These are phyloP conservation scores for Ramaria rubella DNA, from an alignment of 768 basidiomycete genomes.

Conservation along the genomic window DNA sequence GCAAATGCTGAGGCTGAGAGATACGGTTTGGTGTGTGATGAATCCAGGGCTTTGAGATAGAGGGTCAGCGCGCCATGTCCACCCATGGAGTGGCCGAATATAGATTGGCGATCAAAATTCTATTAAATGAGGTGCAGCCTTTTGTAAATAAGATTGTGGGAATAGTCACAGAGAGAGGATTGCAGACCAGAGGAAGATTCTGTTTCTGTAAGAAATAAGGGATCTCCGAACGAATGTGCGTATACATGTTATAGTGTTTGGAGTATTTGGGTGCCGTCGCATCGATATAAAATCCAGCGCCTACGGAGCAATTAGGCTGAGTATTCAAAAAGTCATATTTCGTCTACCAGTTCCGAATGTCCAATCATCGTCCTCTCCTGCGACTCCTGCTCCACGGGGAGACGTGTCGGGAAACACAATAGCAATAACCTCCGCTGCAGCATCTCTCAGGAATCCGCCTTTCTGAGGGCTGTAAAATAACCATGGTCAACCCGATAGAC, in stretches of 20 bases:
- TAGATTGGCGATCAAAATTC: conserved; percentile 80
- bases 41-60: conserved; percentile 62
- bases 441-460: conserved; percentile 84
- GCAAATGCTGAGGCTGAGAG: conserved; percentile 87
- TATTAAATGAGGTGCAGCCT: conserved; percentile 23
- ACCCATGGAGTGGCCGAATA: conserved; percentile 97
- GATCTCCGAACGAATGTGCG: conserved; percentile 76
- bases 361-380: conserved; percentile 77
- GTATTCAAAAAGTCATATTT: neutral
- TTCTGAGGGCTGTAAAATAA: conserved; percentile 69
- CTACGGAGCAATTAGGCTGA: conserved; percentile 24
- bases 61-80: conserved; percentile 92
- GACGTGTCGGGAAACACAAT: conserved; percentile 94
- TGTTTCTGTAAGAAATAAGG: conserved; percentile 68
- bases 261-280: conserved; percentile 72
- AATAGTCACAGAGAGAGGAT: neutral
- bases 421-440: conserved; percentile 80
- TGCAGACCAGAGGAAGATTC: conserved; percentile 53
- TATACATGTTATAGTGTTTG: conserved; percentile 84
- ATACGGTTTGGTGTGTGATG: conserved; percentile 51
- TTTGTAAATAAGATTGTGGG: neutral
- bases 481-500: neutral
- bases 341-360: conserved; percentile 77
- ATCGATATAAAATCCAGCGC: conserved; percentile 93
- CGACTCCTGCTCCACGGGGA: conserved; percentile 83